Evolutionary conservation across 495 filamentous ascomycete genomes (phyloP).

Genomic region (Bacidia rubella): DNA sequence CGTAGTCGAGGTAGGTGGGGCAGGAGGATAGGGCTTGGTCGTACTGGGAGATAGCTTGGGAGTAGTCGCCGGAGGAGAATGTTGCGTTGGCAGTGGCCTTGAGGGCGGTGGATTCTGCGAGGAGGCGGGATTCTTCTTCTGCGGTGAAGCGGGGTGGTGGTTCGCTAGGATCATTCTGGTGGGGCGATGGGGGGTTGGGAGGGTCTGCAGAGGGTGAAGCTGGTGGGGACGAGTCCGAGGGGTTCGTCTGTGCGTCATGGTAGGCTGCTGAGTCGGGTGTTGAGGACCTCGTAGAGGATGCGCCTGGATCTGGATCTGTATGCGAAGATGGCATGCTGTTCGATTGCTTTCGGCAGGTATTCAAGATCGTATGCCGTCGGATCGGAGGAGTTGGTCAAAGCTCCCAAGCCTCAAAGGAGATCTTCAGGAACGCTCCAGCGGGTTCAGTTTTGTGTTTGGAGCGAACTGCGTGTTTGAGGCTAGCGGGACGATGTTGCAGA

Average conservation of each 20-base stretch:
- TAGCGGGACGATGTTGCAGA: background rate
- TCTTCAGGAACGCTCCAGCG: conserved; percentile 2
- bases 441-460: no score
- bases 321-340: background rate
- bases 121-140: conserved; percentile 26
- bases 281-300: background rate
- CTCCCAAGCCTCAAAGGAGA: background rate
- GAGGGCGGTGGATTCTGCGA: conserved; percentile 58
- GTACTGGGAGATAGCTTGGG: conserved; percentile 80
- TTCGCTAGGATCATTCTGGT: background rate
- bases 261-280: background rate
- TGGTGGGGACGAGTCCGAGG: background rate
- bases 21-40: conserved; percentile 69
- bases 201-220: background rate
- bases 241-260: background rate
- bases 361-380: background rate
- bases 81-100: conserved; percentile 68
- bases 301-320: background rate
- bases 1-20: conserved; percentile 80
- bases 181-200: background rate
- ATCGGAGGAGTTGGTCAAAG: conserved; percentile 2
- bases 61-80: conserved; percentile 58
- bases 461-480: background rate
- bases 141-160: conserved; percentile 38
- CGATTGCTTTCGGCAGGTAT: background rate